Conservation (phyloP, 148 eudicot species). For the Polygonum maritimum region DNA sequence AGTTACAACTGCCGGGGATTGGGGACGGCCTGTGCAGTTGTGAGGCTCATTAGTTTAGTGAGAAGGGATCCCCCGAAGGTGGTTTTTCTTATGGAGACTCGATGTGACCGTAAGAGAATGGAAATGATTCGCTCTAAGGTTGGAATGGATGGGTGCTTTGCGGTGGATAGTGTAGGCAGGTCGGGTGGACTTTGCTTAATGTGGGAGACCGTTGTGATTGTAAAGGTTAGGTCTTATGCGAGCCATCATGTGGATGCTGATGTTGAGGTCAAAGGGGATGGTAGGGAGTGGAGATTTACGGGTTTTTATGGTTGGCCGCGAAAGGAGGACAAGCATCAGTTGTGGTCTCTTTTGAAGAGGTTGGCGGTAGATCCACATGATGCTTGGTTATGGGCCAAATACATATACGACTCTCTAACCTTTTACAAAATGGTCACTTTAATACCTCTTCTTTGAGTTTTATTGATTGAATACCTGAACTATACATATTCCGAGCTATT, state of each 20-base stretch:
- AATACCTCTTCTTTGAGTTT: too few relatives aligned
- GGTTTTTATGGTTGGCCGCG: neutral
- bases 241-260: neutral
- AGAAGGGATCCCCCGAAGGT: neutral
- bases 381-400: too few relatives aligned
- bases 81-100: neutral
- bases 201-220: neutral
- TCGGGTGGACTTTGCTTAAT: neutral
- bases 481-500: too few relatives aligned
- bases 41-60: too few relatives aligned
- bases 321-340: neutral
- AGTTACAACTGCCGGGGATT: too few relatives aligned
- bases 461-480: too few relatives aligned
- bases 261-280: accelerated
- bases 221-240: neutral
- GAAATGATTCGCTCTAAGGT: neutral
- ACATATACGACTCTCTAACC: too few relatives aligned
- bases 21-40: too few relatives aligned
- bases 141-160: neutral
- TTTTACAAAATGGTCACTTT: too few relatives aligned
- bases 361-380: neutral
- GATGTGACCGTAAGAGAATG: neutral
- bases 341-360: too few relatives aligned
- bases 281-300: neutral
- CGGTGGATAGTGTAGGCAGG: neutral